These are phyloP conservation scores for Phoma sp. DNA, from an alignment of 2,329 filamentous ascomycete genomes.

Conservation along the genomic window DNA sequence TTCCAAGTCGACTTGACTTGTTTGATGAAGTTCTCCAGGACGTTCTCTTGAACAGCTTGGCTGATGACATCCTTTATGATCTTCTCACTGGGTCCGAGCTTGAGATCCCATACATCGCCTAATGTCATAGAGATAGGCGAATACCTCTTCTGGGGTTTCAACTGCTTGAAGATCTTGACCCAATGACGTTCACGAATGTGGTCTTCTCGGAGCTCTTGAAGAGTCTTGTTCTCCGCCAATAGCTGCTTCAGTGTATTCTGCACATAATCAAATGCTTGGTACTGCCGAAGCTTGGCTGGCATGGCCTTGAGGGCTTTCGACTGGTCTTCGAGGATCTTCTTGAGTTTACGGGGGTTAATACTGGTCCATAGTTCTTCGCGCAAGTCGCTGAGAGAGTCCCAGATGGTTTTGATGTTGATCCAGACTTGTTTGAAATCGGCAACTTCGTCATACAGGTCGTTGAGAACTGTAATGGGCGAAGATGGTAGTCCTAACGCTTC, in stretches of 20 bases:
- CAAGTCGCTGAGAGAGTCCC: constrained; percentile 93
- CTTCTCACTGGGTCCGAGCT: constrained; percentile 83
- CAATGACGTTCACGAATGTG: constrained; percentile 96
- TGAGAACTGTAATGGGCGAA: constrained; percentile 78
- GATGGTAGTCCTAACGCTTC: constrained; percentile 91
- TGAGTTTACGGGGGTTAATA: constrained; percentile 91
- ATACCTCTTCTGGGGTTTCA: constrained; percentile 92
- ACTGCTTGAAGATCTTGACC: constrained; percentile 95
- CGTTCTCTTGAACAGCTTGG: constrained; percentile 98
- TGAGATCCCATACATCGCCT: constrained; percentile 98
- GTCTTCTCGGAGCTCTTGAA: constrained; percentile 93
- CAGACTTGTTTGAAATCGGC: constrained; percentile 99
- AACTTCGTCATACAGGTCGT: constrained; percentile 90
- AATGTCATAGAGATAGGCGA: constrained; percentile 93
- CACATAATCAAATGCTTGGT: constrained; percentile 99
- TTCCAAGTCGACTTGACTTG: constrained; percentile 97
- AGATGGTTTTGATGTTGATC: constrained; percentile 93
- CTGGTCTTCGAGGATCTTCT: constrained; percentile 80
- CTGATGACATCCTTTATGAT: constrained; percentile 92
- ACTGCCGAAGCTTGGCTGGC: constrained; percentile 98
- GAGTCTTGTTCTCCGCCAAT: constrained; percentile 86
- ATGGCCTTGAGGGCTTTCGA: constrained; percentile 48
- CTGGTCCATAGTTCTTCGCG: constrained; percentile 93
- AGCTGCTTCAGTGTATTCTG: constrained; percentile 87
- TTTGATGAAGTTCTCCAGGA: constrained; percentile 94